phyloP scores from a whole-genome alignment of 106 monocot genomes.

The Amphibolis antarctica region DNA sequence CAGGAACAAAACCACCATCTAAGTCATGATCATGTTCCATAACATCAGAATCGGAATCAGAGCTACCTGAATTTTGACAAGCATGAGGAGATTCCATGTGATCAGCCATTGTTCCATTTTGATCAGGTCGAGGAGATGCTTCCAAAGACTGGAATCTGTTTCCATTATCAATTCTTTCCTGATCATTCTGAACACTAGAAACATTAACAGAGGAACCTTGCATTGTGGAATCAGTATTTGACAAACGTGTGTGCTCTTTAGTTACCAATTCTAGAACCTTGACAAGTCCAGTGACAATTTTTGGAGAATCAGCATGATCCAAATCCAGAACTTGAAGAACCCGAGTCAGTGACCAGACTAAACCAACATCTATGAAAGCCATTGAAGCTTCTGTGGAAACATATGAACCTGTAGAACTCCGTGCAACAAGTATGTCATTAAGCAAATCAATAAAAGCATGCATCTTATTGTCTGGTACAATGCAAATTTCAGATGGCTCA shows the following conservation, averaged over 20 bases:
- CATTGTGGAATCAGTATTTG: constrained; percentile 44
- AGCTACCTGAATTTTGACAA: constrained; percentile 38
- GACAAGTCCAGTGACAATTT: constrained; percentile 67
- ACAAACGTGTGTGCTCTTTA: constrained; percentile 75
- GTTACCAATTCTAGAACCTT: constrained; percentile 86
- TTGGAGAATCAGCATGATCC: constrained; percentile 81
- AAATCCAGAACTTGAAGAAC: constrained; percentile 72
- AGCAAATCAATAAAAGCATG: constrained; percentile 85
- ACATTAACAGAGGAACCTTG: constrained; percentile 37
- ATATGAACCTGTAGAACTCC: constrained; percentile 72
- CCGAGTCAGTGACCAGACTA: constrained; percentile 55
- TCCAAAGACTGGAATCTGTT: constrained; percentile 54
- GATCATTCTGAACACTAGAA: constrained; percentile 47
- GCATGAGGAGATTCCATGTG: constrained; percentile 56
- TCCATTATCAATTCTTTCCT: constrained; percentile 24
- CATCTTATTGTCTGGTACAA: constrained; percentile 39
- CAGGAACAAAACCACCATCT: constrained; percentile 51
- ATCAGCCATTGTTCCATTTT: constrained; percentile 30
- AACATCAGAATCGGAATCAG: constrained; percentile 66
- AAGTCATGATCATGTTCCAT: constrained; percentile 79
- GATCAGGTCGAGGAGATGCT: constrained; percentile 58
- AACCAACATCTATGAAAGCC: constrained; percentile 94
- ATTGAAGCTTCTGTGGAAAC: constrained; percentile 82
- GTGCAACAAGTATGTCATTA: constrained; percentile 79
- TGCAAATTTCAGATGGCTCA: constrained; percentile 38